Percentiles rank a stretch among this genome's conserved stretches.
phyloP scores from a whole-genome alignment of 176 grass and related monocot species.

The Carex kokanica region DNA sequence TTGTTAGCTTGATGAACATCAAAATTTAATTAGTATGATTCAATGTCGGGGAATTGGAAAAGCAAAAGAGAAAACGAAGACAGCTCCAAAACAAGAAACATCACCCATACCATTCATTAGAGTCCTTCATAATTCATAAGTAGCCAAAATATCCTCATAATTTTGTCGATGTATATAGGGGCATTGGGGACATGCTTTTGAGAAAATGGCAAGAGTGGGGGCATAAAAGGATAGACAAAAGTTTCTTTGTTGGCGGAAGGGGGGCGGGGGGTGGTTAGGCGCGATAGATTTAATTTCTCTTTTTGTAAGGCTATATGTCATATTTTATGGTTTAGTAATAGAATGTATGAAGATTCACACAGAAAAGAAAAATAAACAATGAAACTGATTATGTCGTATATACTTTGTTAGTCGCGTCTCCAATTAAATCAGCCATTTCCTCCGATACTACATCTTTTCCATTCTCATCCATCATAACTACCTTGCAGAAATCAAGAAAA shows the following conservation, averaged over 20 bases:
- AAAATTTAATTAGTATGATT: background rate
- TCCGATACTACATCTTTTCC: constrained; percentile 69
- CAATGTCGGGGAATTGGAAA: background rate
- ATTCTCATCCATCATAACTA: constrained; percentile 78
- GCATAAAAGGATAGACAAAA: background rate
- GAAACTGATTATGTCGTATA: background rate
- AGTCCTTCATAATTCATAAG: background rate
- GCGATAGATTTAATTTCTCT: background rate
- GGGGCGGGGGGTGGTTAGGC: no score
- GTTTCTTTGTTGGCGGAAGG: background rate
- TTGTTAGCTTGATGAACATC: background rate
- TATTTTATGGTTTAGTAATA: background rate
- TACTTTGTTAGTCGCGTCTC: constrained; percentile 76
- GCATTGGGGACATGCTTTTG: background rate
- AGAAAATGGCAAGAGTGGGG: background rate
- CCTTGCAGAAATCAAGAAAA: constrained; percentile 36
- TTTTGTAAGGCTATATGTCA: background rate
- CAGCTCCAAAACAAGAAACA: background rate
- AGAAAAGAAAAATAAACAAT: background rate
- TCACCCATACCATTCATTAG: background rate
- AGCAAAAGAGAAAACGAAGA: background rate
- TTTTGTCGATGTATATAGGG: background rate
- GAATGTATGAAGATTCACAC: background rate
- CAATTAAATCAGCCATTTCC: constrained; percentile 78
- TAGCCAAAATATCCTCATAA: background rate